Evolutionary conservation across 257 asterid genomes (phyloP), one percentile per base, ranked within the genome.

Genomic region (Nyctanthes arbortristis): DNA sequence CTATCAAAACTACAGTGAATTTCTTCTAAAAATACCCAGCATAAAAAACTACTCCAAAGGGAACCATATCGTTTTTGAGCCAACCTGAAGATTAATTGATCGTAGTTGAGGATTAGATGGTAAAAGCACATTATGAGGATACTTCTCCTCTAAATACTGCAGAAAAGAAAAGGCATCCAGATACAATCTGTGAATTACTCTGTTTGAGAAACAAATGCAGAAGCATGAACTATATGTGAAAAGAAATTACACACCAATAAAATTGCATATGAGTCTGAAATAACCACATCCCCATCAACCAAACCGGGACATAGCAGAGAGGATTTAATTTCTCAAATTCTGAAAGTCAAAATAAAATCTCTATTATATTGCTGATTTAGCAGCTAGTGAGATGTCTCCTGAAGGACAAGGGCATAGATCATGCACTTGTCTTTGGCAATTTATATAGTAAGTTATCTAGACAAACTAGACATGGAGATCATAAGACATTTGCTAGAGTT

Each of bases 321-420:
- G 96, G 96, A 67, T 86, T 90, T 70, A 90, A n/a, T 71, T 77
- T 86, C 84, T 88, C 97, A 47, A 88, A 90, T 67, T 88, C 96
- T 90, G 89, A 75, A 59, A 71, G 56, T 14, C 43, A 54, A 61
- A n/a, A 84, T 57, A 28, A 65, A 59, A 40, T 52, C 7, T 37
- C 27, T 54, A 28, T 65, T 37, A 72, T 18, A 39, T 28, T 28
- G 13, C 10, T 32, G 3, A 73, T 39, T 27, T 54, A 65, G 18
- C 7, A 22, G 57, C 30, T 12, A 20, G 33, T 63, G 18, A 31
- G 20, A 9, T 39, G 18, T 28, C 3, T 2, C 24, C 2, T 37
- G 61, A 22, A 55, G 4, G 32, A 40, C n/a, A 2, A 59, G 27
- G 7, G 4, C 2, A 12, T 27, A 6, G 25, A 22, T 4, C 9